Base-by-base conservation (phyloP, 1,139 yeast species). In the Ogataea hybrid region DNA sequence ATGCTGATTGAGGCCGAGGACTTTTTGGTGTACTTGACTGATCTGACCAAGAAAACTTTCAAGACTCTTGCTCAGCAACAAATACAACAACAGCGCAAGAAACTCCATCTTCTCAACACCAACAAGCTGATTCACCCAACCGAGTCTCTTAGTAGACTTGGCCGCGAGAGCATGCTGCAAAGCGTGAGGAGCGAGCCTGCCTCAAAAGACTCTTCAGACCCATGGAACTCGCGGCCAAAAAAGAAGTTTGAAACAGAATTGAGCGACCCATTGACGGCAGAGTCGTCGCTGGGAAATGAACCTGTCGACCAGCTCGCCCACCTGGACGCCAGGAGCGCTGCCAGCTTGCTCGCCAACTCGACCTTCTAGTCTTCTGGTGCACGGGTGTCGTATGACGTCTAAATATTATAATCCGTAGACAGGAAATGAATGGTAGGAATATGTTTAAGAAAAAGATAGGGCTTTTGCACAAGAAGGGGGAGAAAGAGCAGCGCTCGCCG, bases 31-130 rank as follows among this genome's bases (percentile, higher is more conserved):
- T 76, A 77, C 57, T 69, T 86, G 11, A 87, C 86, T 42, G 51
- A 57, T 2, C 44, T 56, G n/a, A 58, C 88, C 32, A 73, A 72
- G 44, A 62, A 64, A 22, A 66, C 79, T 28, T 67, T 92, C 42
- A 80, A 79, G 47, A 74, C 71, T 35, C 81, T 76, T 49, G 78
- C 88, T 0, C 68, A 86, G 48, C 79, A 81, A 51, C 79, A 82
- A 56, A 89, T 92, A 36, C 96, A 88, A 47, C 86, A 83, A 51
- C 97, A 90, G 64, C 75, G 98, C 33, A 83, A 86, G 53, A 80
- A 87, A 34, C 71, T 92, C 44, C 77, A 81, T 46, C 75, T 84
- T 28, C 72, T 95, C 67, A 84, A 56, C 79, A 87, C 32, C 69
- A 97, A 52, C 75, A 83, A 30, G 86, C 84, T 28, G 95, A 90